Percentiles rank a stretch among this genome's conserved stretches.
phyloP scores from a whole-genome alignment of 139 green algal species.

The Gonium pectorale region DNA sequence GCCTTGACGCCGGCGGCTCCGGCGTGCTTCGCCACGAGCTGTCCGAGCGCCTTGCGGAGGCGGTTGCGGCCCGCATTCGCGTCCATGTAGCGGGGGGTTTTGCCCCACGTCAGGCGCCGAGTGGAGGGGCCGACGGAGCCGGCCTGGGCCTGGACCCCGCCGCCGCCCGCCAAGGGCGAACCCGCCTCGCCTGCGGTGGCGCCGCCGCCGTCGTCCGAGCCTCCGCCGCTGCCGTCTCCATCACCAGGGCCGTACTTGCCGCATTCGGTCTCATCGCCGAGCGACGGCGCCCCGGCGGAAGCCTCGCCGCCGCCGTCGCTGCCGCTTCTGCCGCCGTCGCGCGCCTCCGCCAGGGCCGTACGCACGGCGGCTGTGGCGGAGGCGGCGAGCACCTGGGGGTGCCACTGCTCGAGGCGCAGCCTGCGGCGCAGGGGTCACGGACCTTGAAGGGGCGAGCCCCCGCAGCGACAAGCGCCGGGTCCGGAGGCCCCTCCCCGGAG shows the following conservation, averaged over 20 bases:
- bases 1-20: background rate
- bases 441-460: too few species aligned
- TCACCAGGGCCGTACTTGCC: too few species aligned
- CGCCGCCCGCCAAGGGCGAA: too few species aligned
- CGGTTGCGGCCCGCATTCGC: background rate
- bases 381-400: background rate
- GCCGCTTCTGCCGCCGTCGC: background rate
- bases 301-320: background rate
- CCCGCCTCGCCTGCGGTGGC: background rate
- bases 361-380: background rate
- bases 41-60: background rate
- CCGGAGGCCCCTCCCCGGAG: too few species aligned
- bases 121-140: too few species aligned
- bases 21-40: slow-evolving; percentile 4
- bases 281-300: too few species aligned
- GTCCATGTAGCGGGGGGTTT: slow-evolving; percentile 23
- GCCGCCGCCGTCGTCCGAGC: background rate
- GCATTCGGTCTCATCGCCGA: too few species aligned
- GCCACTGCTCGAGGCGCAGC: slow-evolving; percentile 14
- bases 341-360: background rate
- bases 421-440: background rate
- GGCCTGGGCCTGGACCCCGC: too few species aligned
- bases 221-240: background rate
- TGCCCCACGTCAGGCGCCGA: background rate
- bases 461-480: too few species aligned